These are phyloP conservation scores for Phyllachora maydis DNA, from an alignment of 2,329 filamentous ascomycete species.

Conservation along the genomic window DNA sequence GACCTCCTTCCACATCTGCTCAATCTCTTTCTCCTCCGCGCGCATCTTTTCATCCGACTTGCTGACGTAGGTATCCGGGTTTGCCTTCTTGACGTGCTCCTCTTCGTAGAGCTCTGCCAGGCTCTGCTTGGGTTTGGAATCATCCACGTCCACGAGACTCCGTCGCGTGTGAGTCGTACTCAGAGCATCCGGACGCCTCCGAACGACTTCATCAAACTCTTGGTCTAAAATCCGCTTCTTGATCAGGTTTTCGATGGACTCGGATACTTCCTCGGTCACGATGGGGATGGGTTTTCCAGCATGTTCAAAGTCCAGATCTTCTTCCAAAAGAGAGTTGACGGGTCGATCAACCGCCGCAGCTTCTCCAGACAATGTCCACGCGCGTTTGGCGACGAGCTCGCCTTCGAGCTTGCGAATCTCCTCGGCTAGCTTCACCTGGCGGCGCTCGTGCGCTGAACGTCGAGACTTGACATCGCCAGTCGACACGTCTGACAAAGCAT, in stretches of 20 bases:
- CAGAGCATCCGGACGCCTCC: slow-evolving; percentile 57
- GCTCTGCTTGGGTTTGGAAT: slow-evolving; percentile 69
- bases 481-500: slow-evolving; percentile 43
- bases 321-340: slow-evolving; percentile 76
- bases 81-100: slow-evolving; percentile 60
- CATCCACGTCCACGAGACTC: slow-evolving; percentile 63
- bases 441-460: slow-evolving; percentile 66
- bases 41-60: slow-evolving; percentile 63
- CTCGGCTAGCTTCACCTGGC: slow-evolving; percentile 66
- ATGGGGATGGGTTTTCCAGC: slow-evolving; percentile 87
- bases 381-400: slow-evolving; percentile 69
- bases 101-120: slow-evolving; percentile 89
- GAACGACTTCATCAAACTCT: slow-evolving; percentile 82
- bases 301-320: slow-evolving; percentile 91
- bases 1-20: slow-evolving; percentile 64
- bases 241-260: slow-evolving; percentile 83
- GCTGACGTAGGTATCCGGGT: slow-evolving; percentile 63
- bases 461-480: slow-evolving; percentile 52
- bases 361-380: slow-evolving; percentile 83
- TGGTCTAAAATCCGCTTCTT: slow-evolving; percentile 78
- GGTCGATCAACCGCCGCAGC: slow-evolving; percentile 66
- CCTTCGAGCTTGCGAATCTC: slow-evolving; percentile 86
- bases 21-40: slow-evolving; percentile 68
- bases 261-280: slow-evolving; percentile 76
- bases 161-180: slow-evolving; percentile 40